Base-by-base conservation (phyloP, 306 rosid species). In the Lathyrus tuberosus region DNA sequence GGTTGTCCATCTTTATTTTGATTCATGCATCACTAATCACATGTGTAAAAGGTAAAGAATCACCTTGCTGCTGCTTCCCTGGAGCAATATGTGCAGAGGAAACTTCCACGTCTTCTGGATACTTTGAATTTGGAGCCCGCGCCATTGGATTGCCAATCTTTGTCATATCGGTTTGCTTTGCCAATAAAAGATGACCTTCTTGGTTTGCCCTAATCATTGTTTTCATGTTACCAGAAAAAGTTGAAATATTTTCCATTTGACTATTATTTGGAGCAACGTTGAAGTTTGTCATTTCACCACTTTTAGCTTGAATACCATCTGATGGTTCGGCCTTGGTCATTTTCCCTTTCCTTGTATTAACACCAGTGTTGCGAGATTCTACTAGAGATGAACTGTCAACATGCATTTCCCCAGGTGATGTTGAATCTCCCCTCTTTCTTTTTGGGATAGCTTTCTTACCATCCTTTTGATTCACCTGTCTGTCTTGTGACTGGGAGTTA, bases 401-500 rank as follows among this genome's bases (percentile, higher is more conserved):
- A 56, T 85, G 83, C 44, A 76, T 86, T 72, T 95, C 95, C 69
- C 76, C 66, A 16, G 88, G 80, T 58, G 86, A 71, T 10, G 97
- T 81, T 42, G 91, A 59, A 60, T 91, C 97, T 62, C 86, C 97
- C 80, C 97, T 89, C 87, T 95, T 91, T 74, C 99, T 86, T 82
- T 95, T 95, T 40, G 91, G 65, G 15, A 81, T 16, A 35, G 83
- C 76, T 78, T 87, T 89, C 79, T 86, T 95, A 67, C 91, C 86
- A 73, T 86, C 97, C 80, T 79, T 95, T 60, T 78, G 85, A 76
- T 79, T 87, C 74, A 56, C 77, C 79, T 86, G 95, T 81, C 89
- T 89, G 73, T 95, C 97, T 75, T 91, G 97, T 58, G 96, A 86
- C 77, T 89, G 97, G 1, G 99, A 95, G 83, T 95, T 95, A 69